Evolutionary conservation across 1,284 basidiomycete species (phyloP).

Genomic region (Taiwanofungus camphoratus): DNA sequence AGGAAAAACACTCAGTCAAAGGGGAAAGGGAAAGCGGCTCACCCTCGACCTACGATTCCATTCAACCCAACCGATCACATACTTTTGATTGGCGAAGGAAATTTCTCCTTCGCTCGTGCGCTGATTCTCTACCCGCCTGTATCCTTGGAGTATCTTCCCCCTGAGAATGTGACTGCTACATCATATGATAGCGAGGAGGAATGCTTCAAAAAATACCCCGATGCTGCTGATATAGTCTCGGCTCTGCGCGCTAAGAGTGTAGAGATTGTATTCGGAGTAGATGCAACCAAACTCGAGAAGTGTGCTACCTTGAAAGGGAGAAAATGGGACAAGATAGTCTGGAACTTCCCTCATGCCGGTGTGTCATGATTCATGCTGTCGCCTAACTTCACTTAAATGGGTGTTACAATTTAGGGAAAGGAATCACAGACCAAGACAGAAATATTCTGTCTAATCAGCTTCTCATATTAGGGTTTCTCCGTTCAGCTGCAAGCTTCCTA

Average conservation of each 20-base stretch:
- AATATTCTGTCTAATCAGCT: constrained; percentile 92
- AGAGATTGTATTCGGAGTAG: constrained; percentile 77
- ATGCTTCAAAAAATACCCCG: constrained; percentile 84
- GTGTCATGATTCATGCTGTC: constrained; percentile 21
- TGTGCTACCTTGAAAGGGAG: constrained; percentile 46
- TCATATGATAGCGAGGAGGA: constrained; percentile 79
- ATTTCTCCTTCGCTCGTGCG: constrained; percentile 89
- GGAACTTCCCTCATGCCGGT: constrained; percentile 98
- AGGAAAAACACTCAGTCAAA: constrained; percentile 30
- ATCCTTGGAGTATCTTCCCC: constrained; percentile 49
- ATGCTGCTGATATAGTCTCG: constrained; percentile 59
- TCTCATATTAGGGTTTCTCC: constrained; percentile 82
- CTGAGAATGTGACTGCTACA: constrained; percentile 77
- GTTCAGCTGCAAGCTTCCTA: constrained; percentile 66
- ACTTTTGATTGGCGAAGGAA: constrained; percentile 90
- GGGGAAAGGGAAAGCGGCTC: constrained; percentile 23
- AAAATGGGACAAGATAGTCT: constrained; percentile 79
- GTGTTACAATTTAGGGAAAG: constrained; percentile 57
- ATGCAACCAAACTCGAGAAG: constrained; percentile 76
- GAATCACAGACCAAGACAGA: constrained; percentile 91
- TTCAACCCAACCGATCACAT: constrained; percentile 75
- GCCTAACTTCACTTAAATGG: constrained; percentile 1
- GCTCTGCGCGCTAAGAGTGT: constrained; percentile 56
- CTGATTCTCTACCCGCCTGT: constrained; percentile 54
- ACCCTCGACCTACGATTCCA: constrained; percentile 54